Conservation (phyloP, 352 stramenopile genomes). For the Pythium plurisporium region DNA sequence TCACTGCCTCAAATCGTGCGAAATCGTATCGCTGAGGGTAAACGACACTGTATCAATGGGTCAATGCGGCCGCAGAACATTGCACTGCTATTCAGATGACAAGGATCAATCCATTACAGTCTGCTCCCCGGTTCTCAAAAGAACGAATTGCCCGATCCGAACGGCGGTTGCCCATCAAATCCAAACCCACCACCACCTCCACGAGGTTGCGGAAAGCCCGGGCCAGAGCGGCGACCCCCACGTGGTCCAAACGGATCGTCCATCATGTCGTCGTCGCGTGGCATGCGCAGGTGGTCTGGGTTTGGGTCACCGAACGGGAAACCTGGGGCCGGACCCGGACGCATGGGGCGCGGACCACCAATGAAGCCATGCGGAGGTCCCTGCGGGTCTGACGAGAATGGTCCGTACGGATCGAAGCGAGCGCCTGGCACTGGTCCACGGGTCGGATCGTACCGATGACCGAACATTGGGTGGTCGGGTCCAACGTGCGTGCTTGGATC, state of each 20-base stretch:
- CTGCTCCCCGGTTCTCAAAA: slow-evolving; percentile 28
- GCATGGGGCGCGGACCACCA: slow-evolving; percentile 26
- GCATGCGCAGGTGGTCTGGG: slow-evolving; percentile 79
- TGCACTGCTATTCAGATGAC: no score
- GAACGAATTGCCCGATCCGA: slow-evolving; percentile 64
- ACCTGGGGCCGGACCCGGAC: slow-evolving; percentile 39
- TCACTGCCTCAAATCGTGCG: no score
- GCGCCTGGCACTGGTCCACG: slow-evolving; percentile 60
- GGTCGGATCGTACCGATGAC: slow-evolving; percentile 46
- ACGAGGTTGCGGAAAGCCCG: slow-evolving; percentile 17
- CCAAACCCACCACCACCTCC: slow-evolving; percentile 30
- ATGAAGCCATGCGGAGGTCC: slow-evolving; percentile 37
- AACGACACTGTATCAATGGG: no score
- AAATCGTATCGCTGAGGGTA: no score
- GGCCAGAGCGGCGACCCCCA: slow-evolving; percentile 20
- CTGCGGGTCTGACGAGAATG: slow-evolving; percentile 44
- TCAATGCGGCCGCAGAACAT: no score
- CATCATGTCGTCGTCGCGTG: slow-evolving; percentile 54
- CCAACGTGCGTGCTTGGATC: slow-evolving; percentile 73
- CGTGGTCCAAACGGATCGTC: slow-evolving; percentile 42
- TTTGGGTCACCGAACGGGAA: slow-evolving; percentile 72
- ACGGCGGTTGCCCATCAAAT: slow-evolving; percentile 34
- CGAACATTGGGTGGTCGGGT: slow-evolving; percentile 71
- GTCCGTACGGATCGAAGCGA: slow-evolving; percentile 83
- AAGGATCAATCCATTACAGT: no score